These are phyloP conservation scores for Malassezia japonica DNA, from an alignment of 1,284 basidiomycete genomes.

Conservation along the genomic window DNA sequence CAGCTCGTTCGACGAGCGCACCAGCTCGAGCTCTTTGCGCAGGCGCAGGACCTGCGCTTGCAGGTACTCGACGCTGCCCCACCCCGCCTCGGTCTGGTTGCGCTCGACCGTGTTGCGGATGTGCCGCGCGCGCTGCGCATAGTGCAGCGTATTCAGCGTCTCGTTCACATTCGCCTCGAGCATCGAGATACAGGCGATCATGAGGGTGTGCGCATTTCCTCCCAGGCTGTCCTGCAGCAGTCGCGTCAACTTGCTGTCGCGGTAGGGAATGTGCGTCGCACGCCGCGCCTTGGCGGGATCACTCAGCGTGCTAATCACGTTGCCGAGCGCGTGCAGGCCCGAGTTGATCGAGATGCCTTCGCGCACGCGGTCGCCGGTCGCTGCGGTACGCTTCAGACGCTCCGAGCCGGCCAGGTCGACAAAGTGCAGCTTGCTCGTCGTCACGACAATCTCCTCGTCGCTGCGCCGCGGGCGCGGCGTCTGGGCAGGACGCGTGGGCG, in stretches of 20 bases:
- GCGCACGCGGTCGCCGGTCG: slow-evolving; percentile 82
- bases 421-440: slow-evolving; percentile 94
- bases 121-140: slow-evolving; percentile 90
- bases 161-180: slow-evolving; percentile 90
- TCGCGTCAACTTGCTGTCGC: slow-evolving; percentile 90
- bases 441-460: slow-evolving; percentile 64
- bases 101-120: slow-evolving; percentile 90
- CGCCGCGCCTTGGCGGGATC: slow-evolving; percentile 62
- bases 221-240: slow-evolving; percentile 93
- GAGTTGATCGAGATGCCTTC: slow-evolving; percentile 81
- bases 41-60: slow-evolving; percentile 56
- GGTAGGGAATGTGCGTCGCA: slow-evolving; percentile 75
- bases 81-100: slow-evolving; percentile 90
- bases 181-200: slow-evolving; percentile 96
- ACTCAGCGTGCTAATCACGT: slow-evolving; percentile 95
- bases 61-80: slow-evolving; percentile 95
- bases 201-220: slow-evolving; percentile 92
- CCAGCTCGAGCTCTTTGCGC: slow-evolving; percentile 67
- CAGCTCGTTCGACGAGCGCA: slow-evolving; percentile 30
- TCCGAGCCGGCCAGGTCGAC: slow-evolving; percentile 96
- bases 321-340: slow-evolving; percentile 87
- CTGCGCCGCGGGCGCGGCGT: background rate
- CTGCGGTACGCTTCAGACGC: slow-evolving; percentile 53
- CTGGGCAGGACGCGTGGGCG: slow-evolving; percentile 6
- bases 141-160: slow-evolving; percentile 94